These are phyloP conservation scores for Trichoderma polysporum DNA, from an alignment of 2,329 filamentous ascomycete species.

Conservation along the genomic window DNA sequence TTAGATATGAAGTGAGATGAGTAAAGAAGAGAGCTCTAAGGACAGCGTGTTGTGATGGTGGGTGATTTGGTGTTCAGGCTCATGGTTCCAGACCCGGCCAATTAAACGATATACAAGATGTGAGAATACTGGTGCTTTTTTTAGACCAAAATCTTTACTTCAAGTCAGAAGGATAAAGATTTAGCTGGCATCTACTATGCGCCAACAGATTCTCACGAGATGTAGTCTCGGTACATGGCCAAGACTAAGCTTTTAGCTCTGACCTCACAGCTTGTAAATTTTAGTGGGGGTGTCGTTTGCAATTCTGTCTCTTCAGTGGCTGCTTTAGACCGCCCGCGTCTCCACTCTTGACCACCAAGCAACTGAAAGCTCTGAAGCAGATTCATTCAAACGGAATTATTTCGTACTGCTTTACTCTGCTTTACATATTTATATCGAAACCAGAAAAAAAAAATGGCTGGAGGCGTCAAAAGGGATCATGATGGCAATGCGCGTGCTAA, in stretches of 20 bases:
- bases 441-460: slow-evolving; percentile 31
- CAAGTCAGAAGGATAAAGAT: neutral
- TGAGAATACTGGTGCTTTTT: neutral
- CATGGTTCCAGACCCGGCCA: neutral
- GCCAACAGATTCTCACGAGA: too few species aligned
- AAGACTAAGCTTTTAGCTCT: neutral
- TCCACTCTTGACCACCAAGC: slow-evolving; percentile 12
- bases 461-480: slow-evolving; percentile 54
- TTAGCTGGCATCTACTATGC: neutral
- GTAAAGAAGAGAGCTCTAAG: slow-evolving; percentile 1
- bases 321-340: neutral
- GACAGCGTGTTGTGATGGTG: slow-evolving; percentile 17
- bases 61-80: neutral
- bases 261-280: slow-evolving; percentile 1
- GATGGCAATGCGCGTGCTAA: slow-evolving; percentile 50
- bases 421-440: neutral
- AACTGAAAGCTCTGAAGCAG: neutral
- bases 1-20: neutral
- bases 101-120: neutral
- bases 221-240: neutral
- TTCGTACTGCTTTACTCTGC: too few species aligned
- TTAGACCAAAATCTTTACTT: neutral
- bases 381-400: neutral
- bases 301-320: neutral
- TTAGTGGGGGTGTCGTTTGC: neutral